Conservation (phyloP, 2,329 filamentous ascomycete genomes). For the Clonostachys solani region DNA sequence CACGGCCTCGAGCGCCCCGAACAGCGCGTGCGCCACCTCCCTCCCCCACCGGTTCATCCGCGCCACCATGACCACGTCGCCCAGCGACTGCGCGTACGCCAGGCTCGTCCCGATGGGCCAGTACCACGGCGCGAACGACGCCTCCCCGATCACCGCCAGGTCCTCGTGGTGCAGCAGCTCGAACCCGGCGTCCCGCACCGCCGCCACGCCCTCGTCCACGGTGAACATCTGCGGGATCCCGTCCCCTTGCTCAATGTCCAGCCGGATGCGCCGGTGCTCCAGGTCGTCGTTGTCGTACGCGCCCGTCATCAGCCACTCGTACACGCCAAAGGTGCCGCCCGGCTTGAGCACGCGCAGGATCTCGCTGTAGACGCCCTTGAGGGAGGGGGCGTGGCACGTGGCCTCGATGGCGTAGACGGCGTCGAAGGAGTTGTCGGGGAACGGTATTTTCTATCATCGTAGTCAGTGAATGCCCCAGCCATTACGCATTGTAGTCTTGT, state of each 20-base stretch:
- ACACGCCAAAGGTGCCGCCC: conserved; percentile 89
- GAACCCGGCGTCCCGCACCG: conserved; percentile 83
- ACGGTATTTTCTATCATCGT: conserved; percentile 73
- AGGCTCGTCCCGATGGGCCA: conserved; percentile 80
- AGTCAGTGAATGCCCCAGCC: not conserved
- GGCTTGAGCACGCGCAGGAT: conserved; percentile 91
- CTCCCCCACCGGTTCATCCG: conserved; percentile 83
- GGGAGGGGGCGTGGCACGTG: conserved; percentile 82
- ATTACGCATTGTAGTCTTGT: not conserved
- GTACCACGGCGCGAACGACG: conserved; percentile 74
- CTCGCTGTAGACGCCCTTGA: conserved; percentile 85
- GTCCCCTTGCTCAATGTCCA: conserved; percentile 88
- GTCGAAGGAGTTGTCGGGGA: conserved; percentile 84
- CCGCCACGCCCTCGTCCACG: conserved; percentile 70
- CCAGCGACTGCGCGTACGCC: conserved; percentile 68
- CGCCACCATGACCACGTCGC: conserved; percentile 71
- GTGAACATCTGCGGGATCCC: conserved; percentile 94
- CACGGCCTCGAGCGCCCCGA: conserved; percentile 67
- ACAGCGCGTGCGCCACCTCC: conserved; percentile 63
- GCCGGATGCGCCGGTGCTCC: conserved; percentile 77
- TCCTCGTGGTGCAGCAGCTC: conserved; percentile 55
- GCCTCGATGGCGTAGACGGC: conserved; percentile 94
- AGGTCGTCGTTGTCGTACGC: conserved; percentile 84
- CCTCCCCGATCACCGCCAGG: conserved; percentile 44
- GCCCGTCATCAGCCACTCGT: conserved; percentile 97